phyloP scores from a whole-genome alignment of 2,329 filamentous ascomycete species.

The Nemania sp. region DNA sequence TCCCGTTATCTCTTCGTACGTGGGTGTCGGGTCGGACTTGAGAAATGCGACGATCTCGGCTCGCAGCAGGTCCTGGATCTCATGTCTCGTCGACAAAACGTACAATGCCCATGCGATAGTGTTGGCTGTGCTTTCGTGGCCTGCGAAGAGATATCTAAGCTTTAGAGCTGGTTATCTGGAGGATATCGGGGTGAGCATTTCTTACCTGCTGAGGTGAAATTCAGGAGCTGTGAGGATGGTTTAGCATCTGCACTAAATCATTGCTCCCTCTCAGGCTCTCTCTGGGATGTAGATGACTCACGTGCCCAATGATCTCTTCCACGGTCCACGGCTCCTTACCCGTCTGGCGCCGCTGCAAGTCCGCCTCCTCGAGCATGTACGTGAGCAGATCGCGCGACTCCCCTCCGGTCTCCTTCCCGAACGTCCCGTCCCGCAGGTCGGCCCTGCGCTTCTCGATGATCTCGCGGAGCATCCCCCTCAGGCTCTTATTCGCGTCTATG shows the following conservation, averaged over 20 bases:
- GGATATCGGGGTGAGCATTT: conserved; percentile 34
- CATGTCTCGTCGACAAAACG: conserved; percentile 38
- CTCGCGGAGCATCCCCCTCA: conserved; percentile 43
- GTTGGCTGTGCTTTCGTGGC: conserved; percentile 44
- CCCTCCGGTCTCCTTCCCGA: conserved; percentile 30
- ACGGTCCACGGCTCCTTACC: conserved; percentile 38
- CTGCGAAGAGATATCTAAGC: conserved; percentile 15
- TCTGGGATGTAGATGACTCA: conserved; percentile 18
- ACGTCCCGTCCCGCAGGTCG: conserved; percentile 35
- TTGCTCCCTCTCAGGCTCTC: not conserved
- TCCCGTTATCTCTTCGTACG: conserved; percentile 37
- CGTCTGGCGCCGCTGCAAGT: conserved; percentile 29
- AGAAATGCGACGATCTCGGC: conserved; percentile 38
- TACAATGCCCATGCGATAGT: conserved; percentile 43
- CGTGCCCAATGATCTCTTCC: conserved; percentile 41
- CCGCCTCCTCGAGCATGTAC: conserved; percentile 40
- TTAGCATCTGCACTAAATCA: not conserved
- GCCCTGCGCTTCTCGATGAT: conserved; percentile 38
- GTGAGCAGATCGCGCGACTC: conserved; percentile 37
- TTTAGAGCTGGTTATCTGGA: not conserved
- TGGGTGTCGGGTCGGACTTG: conserved; percentile 22
- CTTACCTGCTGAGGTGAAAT: conserved; percentile 33
- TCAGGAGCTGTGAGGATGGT: conserved; percentile 12
- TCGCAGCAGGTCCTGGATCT: conserved; percentile 41
- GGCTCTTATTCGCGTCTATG: conserved; percentile 40